A percentile compares a stretch with the other conserved stretches of the same genome.
phyloP scores from a whole-genome alignment of 73 alveolate species.

The Diophrys appendiculata region DNA sequence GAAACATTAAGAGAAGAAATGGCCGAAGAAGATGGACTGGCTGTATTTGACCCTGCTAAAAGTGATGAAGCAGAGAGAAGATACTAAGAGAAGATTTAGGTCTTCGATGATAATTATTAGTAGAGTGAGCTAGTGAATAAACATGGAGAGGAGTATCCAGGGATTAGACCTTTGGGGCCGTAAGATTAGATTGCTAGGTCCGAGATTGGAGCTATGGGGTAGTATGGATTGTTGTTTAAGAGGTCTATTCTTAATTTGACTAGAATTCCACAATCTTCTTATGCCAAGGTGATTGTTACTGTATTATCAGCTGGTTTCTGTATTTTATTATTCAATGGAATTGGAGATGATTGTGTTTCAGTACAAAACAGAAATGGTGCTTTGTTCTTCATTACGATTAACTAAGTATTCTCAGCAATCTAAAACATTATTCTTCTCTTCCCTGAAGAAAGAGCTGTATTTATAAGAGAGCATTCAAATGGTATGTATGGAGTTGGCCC shows the following conservation, averaged over 20 bases:
- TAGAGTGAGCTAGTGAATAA: constrained; percentile 6
- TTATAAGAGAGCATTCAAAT: constrained; percentile 61
- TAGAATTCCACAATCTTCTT: constrained; percentile 24
- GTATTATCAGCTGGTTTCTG: not conserved
- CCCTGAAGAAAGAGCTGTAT: constrained; percentile 68
- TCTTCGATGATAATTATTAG: constrained; percentile 22
- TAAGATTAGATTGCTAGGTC: not conserved
- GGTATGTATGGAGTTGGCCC: constrained; percentile 56
- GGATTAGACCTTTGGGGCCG: not conserved
- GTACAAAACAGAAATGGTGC: constrained; percentile 73
- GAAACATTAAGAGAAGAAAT: constrained; percentile 28
- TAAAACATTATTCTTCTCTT: constrained; percentile 48
- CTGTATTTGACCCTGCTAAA: not conserved
- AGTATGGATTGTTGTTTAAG: constrained; percentile 2
- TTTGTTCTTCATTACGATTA: constrained; percentile 63
- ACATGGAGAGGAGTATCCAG: not conserved
- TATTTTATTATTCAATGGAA: not conserved
- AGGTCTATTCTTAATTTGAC: constrained; percentile 13
- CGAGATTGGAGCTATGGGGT: constrained; percentile 7
- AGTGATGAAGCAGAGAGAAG: not conserved
- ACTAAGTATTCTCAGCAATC: constrained; percentile 39
- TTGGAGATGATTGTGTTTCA: constrained; percentile 9
- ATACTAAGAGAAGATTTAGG: constrained; percentile 26
- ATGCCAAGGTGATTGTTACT: not conserved
- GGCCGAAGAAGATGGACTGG: constrained; percentile 21